Evolutionary conservation across 2,329 filamentous ascomycete genomes (phyloP), one percentile per base, ranked within the genome.

Genomic region (Neurospora crassa): DNA sequence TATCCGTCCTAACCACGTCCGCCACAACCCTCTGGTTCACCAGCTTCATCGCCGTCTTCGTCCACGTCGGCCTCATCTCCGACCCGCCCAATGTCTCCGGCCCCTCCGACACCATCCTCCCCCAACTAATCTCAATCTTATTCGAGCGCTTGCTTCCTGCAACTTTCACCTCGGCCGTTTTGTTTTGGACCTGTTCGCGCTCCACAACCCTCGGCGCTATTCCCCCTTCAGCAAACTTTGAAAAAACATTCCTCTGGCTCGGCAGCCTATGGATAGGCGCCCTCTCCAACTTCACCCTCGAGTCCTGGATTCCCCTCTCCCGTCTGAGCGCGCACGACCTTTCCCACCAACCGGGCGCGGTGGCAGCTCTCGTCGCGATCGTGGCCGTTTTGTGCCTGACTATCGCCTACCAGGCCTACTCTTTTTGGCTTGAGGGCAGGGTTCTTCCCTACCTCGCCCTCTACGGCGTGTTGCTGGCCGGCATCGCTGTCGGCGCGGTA

Each of bases 31-130:
- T 97, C 81, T 97, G 95, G 84, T 92, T 92, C 79, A 90, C 90
- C 42, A 86, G 88, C 43, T 97, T 97, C 77, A 84, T 90, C 71
- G 91, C 90, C 76, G 84, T 96, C 40, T 97, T 97, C 81, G 91
- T 91, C 81, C 93, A 97, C 74, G 92, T 96, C n/a, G 93, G 92
- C 2, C 87, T 97, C 75, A 93, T 92, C 10, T 93, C 92, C 0
- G 94, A 97, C 78, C 92, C 93, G 1, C 94, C 95, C 0, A 86
- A 86, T n/a, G 90, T 90, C 1, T 84, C 84, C 41, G 83, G 88
- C 53, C 84, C 85, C 3, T 85, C 86, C 74, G 86, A 90, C 75
- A 84, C 88, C 70, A 85, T 87, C 53, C 83, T 93, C 5, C 81
- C 92, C 47, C 90, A 89, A 29, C 84, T 91, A 1, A 80, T 92